Base-by-base conservation (phyloP, 257 asterid species). In the Pogostemon cablin region DNA sequence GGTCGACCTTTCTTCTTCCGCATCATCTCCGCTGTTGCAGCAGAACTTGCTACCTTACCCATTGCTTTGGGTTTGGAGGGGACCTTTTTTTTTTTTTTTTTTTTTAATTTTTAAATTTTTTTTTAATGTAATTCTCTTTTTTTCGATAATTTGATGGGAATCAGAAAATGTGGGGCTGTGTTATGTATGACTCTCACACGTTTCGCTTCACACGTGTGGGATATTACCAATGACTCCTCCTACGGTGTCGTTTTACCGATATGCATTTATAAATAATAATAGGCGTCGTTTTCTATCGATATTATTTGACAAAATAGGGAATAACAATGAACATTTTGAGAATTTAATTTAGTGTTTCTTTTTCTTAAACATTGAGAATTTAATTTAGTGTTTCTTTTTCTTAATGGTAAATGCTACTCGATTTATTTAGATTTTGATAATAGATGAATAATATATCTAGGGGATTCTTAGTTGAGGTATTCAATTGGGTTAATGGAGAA, bases 1-100 rank as follows among this genome's bases (percentile, higher is more conserved):
- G 97, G 96, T 43, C 92, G 84, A 44, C 96, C 96, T 68, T 87
- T 91, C 96, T 82, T 86, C 12, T 65, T 48, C 88, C 79, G 81
- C 91, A 80, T 88, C 91, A 83, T 88, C 79, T 81, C 88, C 57
- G 67, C 62, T 17, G 76, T 42, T 56, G 80, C 49, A 39, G 81
- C 54, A 47, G 81, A 25, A 25, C 32, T 59, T 20, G 86, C 76
- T 79, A 80, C 92, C 91, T 87, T 86, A 79, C 95, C 90, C 95
- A 86, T 86, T 74, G 78, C 73, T 59, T 70, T 65, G 67, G 80
- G 57, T 77, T 77, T 55, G 58, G 68, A 44, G 89, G 90, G 62
- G 92, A 75, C 3, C 87, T 86, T 71, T 85, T 86, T 87, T 77
- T 85, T 86, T 9, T 54, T 72, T 55, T 15, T 3, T 3, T 37